Evolutionary conservation across 352 stramenopile genomes (phyloP).

Genomic region (Globisporangium splendens): DNA sequence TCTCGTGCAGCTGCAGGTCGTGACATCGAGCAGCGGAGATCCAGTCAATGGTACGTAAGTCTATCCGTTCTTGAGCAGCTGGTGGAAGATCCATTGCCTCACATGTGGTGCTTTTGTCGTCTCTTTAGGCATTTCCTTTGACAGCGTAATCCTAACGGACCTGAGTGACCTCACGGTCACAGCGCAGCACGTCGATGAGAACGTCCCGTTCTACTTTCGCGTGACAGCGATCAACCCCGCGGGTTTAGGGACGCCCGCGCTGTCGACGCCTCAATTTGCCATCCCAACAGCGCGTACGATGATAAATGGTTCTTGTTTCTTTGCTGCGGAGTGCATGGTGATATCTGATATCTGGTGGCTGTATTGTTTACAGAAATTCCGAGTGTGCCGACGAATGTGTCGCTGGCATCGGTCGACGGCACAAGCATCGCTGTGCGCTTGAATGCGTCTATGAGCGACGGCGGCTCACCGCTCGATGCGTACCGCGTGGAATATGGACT

Average conservation of each 20-base stretch:
- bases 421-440: constrained; percentile 84
- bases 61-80: background rate
- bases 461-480: constrained; percentile 80
- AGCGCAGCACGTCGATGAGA: constrained; percentile 88
- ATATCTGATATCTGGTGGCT: background rate
- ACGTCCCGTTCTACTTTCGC: constrained; percentile 94
- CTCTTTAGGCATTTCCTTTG: constrained; percentile 68
- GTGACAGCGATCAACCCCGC: constrained; percentile 91
- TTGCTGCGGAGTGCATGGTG: constrained; percentile 1
- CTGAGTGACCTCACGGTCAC: constrained; percentile 79
- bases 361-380: constrained; percentile 43
- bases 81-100: background rate
- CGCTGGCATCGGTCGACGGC: constrained; percentile 81
- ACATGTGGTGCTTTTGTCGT: background rate
- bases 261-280: constrained; percentile 81
- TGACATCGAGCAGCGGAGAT: constrained; percentile 49
- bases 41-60: constrained; percentile 51
- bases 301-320: background rate
- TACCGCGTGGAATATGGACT: constrained; percentile 91
- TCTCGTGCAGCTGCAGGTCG: constrained; percentile 65
- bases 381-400: constrained; percentile 59
- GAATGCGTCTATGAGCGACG: constrained; percentile 73
- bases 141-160: constrained; percentile 86
- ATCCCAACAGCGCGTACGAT: constrained; percentile 79
- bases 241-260: constrained; percentile 54